phyloP scores from a whole-genome alignment of 2,329 filamentous ascomycete species.

The Macrophomina phaseolina region DNA sequence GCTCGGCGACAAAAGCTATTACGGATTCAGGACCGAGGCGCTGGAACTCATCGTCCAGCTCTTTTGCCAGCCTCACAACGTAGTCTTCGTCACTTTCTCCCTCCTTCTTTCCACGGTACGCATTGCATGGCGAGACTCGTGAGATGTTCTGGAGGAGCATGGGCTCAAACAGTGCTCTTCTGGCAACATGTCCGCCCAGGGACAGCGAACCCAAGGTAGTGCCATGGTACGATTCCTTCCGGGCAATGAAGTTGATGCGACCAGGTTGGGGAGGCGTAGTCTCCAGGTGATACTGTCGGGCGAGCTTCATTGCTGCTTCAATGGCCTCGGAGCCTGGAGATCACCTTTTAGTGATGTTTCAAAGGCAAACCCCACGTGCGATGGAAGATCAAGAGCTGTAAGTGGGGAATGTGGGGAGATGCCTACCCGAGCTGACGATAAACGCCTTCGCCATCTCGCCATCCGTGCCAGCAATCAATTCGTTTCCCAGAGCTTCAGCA shows the following conservation, averaged over 20 bases:
- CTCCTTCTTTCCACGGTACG: slow-evolving; percentile 62
- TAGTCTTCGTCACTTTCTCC: slow-evolving; percentile 65
- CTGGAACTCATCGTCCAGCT: slow-evolving; percentile 72
- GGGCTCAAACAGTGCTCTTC: slow-evolving; percentile 66
- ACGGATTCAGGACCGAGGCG: slow-evolving; percentile 68
- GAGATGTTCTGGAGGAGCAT: slow-evolving; percentile 63
- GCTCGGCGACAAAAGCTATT: slow-evolving; percentile 75
- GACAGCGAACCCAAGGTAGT: slow-evolving; percentile 71
- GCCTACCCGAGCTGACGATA: slow-evolving; percentile 63
- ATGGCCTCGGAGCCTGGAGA: slow-evolving; percentile 68
- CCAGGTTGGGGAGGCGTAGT: slow-evolving; percentile 57
- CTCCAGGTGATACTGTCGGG: slow-evolving; percentile 70
- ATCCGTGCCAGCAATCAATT: slow-evolving; percentile 58
- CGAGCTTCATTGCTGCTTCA: slow-evolving; percentile 71
- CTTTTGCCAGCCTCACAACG: slow-evolving; percentile 63
- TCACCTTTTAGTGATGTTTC: slow-evolving; percentile 3
- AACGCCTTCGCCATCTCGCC: slow-evolving; percentile 61
- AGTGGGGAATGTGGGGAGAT: background rate
- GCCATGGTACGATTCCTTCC: slow-evolving; percentile 72
- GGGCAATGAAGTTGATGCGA: slow-evolving; percentile 67
- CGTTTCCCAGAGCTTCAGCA: slow-evolving; percentile 58
- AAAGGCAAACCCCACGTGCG: background rate
- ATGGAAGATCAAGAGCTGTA: background rate
- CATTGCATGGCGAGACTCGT: slow-evolving; percentile 70
- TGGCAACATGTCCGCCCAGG: slow-evolving; percentile 65